Percentiles rank a stretch among this genome's conserved stretches.
These are phyloP conservation scores for Pseudomassariella vexata DNA, from an alignment of 2,329 filamentous ascomycete genomes.

Conservation along the genomic window DNA sequence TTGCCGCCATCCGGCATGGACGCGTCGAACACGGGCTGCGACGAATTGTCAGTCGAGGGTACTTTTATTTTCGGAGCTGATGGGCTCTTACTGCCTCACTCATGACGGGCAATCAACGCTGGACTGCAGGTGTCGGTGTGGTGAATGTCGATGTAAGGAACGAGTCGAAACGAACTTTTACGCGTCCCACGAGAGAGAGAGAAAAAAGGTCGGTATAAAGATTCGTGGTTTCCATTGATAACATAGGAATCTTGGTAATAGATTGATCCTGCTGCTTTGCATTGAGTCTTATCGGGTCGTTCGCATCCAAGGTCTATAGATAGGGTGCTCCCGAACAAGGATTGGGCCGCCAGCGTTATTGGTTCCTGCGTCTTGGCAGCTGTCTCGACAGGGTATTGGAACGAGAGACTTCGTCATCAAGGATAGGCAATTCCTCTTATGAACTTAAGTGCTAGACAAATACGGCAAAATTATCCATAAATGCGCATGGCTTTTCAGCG, in stretches of 20 bases:
- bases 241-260: conserved; percentile 1
- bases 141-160: neutral
- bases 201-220: neutral
- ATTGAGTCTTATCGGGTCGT: too few species aligned
- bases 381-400: neutral
- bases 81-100: conserved; percentile 3
- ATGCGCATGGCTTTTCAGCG: neutral
- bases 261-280: neutral
- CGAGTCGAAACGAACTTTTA: neutral
- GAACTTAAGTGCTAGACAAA: conserved; percentile 2
- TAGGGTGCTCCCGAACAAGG: too few species aligned
- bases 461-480: conserved; percentile 4
- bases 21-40: conserved; percentile 12
- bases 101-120: too few species aligned
- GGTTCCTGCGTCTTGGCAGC: too few species aligned
- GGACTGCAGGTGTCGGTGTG: too few species aligned
- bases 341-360: too few species aligned
- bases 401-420: neutral
- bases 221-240: neutral
- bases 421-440: neutral
- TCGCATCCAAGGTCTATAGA: too few species aligned
- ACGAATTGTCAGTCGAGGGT: neutral
- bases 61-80: neutral
- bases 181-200: neutral
- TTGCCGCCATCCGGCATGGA: conserved; percentile 19